Evolutionary conservation across 2,329 filamentous ascomycete species (phyloP), one percentile per base, ranked within the genome.

Genomic region (Scedosporium minutisporum): DNA sequence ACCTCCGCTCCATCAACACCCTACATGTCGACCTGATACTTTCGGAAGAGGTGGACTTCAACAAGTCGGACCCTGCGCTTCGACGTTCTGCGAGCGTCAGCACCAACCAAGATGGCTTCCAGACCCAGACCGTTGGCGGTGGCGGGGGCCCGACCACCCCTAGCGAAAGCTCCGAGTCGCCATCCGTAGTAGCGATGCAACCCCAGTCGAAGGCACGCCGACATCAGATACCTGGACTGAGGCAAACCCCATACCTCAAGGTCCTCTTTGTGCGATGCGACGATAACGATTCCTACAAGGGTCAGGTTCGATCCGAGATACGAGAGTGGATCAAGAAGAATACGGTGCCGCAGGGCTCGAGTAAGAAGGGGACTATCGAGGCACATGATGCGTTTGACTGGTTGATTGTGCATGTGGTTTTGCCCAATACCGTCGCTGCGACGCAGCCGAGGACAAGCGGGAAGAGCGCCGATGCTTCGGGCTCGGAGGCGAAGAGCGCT

Each of bases 341-440:
- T 65, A 86, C 87, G 0, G 0, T 78, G 83, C 0, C 79, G 84
- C 1, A 83, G 63, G 78, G 76, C 64, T 82, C 80, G 61, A 84
- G 85, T 62, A 75, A 78, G 69, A 75, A 78, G 33, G 90, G 80
- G 69, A 87, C 85, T 21, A 88, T 92, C 70, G 93, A 97, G 71
- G 95, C 96, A 65, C 95, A 99, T 71, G 93, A 99, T 77, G 93
- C 95, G 0, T 96, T 89, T 68, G 95, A 99, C 74, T 97, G 93
- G 90, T 79, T 99, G 66, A 90, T 99, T 62, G 72, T 99, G 23
- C 95, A 99, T 72, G 90, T 99, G 27, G 90, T 97, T 12, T 80
- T 96, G 18, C 93, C 93, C 14, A 93, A 96, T 66, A 93, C 91
- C 0, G 80, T 85, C 14, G 91, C 91, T 1, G 87, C 90, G 23